These are phyloP conservation scores for Hypoxylon sp. DNA, from an alignment of 2,329 filamentous ascomycete species.

Conservation along the genomic window DNA sequence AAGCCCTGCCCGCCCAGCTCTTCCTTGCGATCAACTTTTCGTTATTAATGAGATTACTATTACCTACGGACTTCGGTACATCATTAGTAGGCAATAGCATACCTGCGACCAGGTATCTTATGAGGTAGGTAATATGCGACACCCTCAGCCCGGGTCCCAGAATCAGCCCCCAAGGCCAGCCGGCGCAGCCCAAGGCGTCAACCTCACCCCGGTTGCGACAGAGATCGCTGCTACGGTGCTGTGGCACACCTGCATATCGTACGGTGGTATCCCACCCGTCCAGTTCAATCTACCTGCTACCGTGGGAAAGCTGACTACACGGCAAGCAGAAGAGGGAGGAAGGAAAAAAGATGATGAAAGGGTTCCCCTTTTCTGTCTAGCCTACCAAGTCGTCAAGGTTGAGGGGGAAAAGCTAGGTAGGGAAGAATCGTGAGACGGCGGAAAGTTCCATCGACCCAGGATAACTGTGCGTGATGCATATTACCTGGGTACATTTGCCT, in stretches of 20 bases:
- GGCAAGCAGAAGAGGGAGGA: too few relatives aligned
- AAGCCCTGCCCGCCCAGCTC: conserved; percentile 7
- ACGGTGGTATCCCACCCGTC: conserved; percentile 12
- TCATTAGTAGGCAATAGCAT: too few relatives aligned
- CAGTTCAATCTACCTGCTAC: background rate
- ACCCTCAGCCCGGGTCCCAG: conserved; percentile 3
- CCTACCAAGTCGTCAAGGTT: background rate
- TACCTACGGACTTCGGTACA: conserved; percentile 17
- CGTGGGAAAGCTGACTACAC: too few relatives aligned
- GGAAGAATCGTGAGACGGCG: background rate
- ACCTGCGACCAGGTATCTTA: too few relatives aligned
- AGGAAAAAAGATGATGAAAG: background rate
- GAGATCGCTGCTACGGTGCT: conserved; percentile 30
- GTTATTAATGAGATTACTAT: conserved; percentile 33
- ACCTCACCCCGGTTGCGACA: conserved; percentile 28
- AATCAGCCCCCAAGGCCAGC: conserved; percentile 31
- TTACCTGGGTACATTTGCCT: too few relatives aligned
- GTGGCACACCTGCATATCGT: conserved; percentile 13
- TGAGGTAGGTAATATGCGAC: too few relatives aligned
- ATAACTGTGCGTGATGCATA: background rate
- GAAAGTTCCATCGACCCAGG: background rate
- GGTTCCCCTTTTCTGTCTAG: background rate
- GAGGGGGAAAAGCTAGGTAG: too few relatives aligned
- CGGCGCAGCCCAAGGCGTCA: too few relatives aligned
- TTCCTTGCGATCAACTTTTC: conserved; percentile 27